Evolutionary conservation across 1,284 basidiomycete genomes (phyloP), one percentile per base, ranked within the genome.

Genomic region (Apiotrichum domesticum): DNA sequence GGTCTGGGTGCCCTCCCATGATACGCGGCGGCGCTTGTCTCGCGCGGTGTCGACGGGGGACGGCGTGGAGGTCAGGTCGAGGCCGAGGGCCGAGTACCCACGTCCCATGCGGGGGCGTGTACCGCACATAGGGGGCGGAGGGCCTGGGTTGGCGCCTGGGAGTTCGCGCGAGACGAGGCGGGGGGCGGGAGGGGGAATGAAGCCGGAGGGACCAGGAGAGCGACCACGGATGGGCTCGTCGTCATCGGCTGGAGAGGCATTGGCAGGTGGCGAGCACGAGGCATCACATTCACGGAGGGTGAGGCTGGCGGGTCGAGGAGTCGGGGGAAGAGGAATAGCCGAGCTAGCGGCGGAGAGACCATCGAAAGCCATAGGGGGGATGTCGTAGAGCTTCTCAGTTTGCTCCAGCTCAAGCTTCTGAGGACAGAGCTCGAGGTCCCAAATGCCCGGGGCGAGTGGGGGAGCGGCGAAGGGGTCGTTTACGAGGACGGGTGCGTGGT

Each of bases 61-160:
- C 37, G 7, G 37, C 8, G 13, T 13, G 37, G 37, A 39, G 37
- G 46, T 15, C 15, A 35, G 14, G 35, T 58, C 48, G 21, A 62
- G 60, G 37, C 60, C 60, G n/a, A 62, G 56, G 0, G 60, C 60
- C 10, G 51, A 56, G 55, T 47, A 58, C 32, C 46, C 47, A 10
- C 40, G 51, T 6, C 34, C 37, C 4, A 54, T 15, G 1, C 54
- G 42, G 0, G 60, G 52, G 37, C 60, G 60, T 2, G 56, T 58
- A 37, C 60, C 56, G 6, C 46, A 46, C 1, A 51, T 10, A 2
- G 54, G 47, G 10, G 51, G 43, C 9, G 46, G 34, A 1, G 46
- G 46, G 34, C 46, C 46, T 33, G 34, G 13, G 34, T 47, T 47
- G 46, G 46, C 46, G 14, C 32, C 48, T 3, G 42, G 33, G 15